Evolutionary conservation across 495 filamentous ascomycete genomes (phyloP), one percentile per base, ranked within the genome.

Genomic region (Polyplosphaeria fusca): DNA sequence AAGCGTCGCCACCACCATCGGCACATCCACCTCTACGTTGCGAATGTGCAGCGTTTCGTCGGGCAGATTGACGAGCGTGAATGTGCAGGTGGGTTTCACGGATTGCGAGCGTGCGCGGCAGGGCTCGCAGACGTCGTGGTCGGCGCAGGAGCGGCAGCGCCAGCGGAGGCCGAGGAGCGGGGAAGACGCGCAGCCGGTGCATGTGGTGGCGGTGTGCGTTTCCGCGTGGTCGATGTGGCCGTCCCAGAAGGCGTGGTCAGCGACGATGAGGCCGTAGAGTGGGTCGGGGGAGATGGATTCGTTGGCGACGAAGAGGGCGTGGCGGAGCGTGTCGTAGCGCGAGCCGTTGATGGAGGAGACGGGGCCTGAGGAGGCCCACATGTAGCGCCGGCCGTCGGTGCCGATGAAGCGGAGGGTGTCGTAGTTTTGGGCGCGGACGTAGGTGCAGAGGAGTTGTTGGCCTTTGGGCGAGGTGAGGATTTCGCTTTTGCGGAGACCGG

Each of bases 41-140:
- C 60, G 60, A 18, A 63, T 54, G 22, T 54, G 18, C 7, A 63
- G 32, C 16, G 60, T 26, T 38, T 63, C 60, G 38, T 63, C 60
- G 5, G 60, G 60, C 1, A 50, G 22, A 9, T 18, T 27, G n/a
- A 59, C 47, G 11, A 59, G 47, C 14, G 48, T 59, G 39, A 59
- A 46, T 2, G 5, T 51, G 30, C 51, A 56, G 18, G 20, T 22
- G 1, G 46, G 58, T 12, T 16, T 55, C 7, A 56, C 22, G 5
- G 45, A 55, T 7, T 16, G 20, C 13, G 9, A 25, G 11, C 38
- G 44, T n/a, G 44, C 26, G 9, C 51, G 37, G 37, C 58, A 61
- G 3, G 37, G 5, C 13, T 61, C 46, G 46, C 58, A 61, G 20
- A 56, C 25, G 19, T 61, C 32, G 37, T 61, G 58, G 18, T 55